Conservation (phyloP, 2,329 filamentous ascomycete genomes). For the Scedosporium dehoogii region DNA sequence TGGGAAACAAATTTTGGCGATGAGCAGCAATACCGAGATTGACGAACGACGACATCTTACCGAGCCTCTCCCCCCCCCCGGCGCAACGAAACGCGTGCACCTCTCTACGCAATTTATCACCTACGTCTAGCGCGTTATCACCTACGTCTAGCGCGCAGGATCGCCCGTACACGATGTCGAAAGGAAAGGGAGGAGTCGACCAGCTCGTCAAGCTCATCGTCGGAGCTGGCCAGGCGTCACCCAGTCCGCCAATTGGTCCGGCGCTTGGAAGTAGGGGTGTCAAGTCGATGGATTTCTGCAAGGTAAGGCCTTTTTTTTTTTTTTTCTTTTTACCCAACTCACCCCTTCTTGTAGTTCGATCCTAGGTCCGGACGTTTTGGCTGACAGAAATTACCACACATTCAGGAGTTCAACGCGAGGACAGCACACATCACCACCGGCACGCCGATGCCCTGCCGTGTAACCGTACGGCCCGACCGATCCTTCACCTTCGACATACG, state of each 20-base stretch:
- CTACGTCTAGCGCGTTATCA: neutral
- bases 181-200: constrained; percentile 39
- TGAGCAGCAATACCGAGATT: neutral
- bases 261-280: constrained; percentile 95
- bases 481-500: constrained; percentile 89
- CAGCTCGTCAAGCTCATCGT: constrained; percentile 96
- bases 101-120: neutral
- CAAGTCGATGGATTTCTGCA: constrained; percentile 99
- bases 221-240: constrained; percentile 87
- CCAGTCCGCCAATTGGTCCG: constrained; percentile 91
- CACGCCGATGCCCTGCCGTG: constrained; percentile 80
- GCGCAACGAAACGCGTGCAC: neutral
- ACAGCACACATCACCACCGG: constrained; percentile 76
- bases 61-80: neutral
- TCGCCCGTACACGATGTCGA: constrained; percentile 35
- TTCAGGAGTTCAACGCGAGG: constrained; percentile 90
- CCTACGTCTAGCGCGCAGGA: neutral
- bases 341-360: neutral
- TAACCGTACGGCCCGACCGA: constrained; percentile 86
- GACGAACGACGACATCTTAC: neutral
- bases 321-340: neutral
- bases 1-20: neutral
- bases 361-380: no score
- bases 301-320: constrained; percentile 42
- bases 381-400: constrained; percentile 7